phyloP scores from a whole-genome alignment of 768 basidiomycete species.

The Lactarius quietus region DNA sequence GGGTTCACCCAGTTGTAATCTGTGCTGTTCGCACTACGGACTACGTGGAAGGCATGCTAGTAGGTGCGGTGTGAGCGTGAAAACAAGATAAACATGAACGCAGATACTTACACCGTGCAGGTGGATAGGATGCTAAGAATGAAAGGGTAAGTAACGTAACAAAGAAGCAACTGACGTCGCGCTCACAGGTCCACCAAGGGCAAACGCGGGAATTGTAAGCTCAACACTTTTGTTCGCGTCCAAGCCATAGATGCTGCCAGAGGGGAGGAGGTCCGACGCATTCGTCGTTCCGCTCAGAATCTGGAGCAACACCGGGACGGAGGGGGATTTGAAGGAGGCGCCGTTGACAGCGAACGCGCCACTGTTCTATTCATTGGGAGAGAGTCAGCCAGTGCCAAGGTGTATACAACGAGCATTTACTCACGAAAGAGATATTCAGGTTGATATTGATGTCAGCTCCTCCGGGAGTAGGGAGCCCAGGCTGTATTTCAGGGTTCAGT shows the following conservation, averaged over 20 bases:
- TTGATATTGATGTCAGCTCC: conserved; percentile 28
- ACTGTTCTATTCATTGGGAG: background rate
- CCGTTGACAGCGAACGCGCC: conserved; percentile 33
- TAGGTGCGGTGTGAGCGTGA: background rate
- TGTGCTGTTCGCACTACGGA: conserved; percentile 23
- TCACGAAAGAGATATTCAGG: conserved; percentile 26
- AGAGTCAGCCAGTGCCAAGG: background rate
- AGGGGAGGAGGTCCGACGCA: conserved; percentile 47
- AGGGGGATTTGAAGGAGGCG: conserved; percentile 39
- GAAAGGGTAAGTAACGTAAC: background rate
- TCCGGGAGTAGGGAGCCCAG: conserved; percentile 15
- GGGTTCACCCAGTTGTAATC: conserved; percentile 37
- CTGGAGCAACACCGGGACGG: conserved; percentile 53
- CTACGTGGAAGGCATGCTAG: conserved; percentile 27
- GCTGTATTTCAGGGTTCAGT: conserved; percentile 11
- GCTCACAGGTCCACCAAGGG: conserved; percentile 32
- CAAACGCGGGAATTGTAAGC: conserved; percentile 44
- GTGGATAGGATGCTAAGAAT: conserved; percentile 19
- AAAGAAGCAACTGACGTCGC: conserved; percentile 15
- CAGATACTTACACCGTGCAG: conserved; percentile 16
- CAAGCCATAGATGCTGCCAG: conserved; percentile 45
- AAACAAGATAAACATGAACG: background rate
- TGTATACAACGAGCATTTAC: conserved; percentile 14
- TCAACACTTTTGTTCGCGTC: conserved; percentile 48
- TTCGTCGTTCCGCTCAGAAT: conserved; percentile 51